phyloP scores from a whole-genome alignment of 2,329 filamentous ascomycete genomes.

The Calonectria leucothoes region DNA sequence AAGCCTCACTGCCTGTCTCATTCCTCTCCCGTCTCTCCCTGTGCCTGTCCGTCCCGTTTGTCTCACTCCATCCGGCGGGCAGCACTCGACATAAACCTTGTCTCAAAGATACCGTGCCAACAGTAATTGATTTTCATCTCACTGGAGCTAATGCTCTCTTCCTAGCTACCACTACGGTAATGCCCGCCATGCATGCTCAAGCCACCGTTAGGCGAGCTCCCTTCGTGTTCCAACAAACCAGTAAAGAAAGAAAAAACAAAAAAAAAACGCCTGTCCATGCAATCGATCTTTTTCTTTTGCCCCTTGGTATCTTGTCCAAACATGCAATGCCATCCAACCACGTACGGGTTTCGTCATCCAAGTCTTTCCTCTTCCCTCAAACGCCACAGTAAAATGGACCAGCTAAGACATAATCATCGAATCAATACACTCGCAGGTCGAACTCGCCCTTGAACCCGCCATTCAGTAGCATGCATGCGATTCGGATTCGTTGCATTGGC shows the following conservation, averaged over 20 bases:
- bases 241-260: conserved; percentile 31
- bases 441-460: conserved; percentile 74
- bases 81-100: neutral
- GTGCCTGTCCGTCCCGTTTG: neutral
- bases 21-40: neutral
- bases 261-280: conserved; percentile 37
- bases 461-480: conserved; percentile 75
- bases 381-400: conserved; percentile 30
- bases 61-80: neutral
- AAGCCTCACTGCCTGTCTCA: neutral
- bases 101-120: neutral
- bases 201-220: conserved; percentile 24
- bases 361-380: conserved; percentile 24
- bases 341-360: conserved; percentile 6
- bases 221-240: conserved; percentile 10
- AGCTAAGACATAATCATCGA: conserved; percentile 21
- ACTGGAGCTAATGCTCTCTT: neutral
- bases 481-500: conserved; percentile 67
- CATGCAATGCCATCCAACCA: conserved; percentile 29
- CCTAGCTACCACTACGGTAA: neutral
- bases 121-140: neutral
- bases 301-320: conserved; percentile 39
- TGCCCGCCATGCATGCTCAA: conserved; percentile 25
- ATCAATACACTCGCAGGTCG: conserved; percentile 54
- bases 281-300: conserved; percentile 21